Evolutionary conservation across 2,329 filamentous ascomycete genomes (phyloP).

Genomic region (Triangularia verruculosa): DNA sequence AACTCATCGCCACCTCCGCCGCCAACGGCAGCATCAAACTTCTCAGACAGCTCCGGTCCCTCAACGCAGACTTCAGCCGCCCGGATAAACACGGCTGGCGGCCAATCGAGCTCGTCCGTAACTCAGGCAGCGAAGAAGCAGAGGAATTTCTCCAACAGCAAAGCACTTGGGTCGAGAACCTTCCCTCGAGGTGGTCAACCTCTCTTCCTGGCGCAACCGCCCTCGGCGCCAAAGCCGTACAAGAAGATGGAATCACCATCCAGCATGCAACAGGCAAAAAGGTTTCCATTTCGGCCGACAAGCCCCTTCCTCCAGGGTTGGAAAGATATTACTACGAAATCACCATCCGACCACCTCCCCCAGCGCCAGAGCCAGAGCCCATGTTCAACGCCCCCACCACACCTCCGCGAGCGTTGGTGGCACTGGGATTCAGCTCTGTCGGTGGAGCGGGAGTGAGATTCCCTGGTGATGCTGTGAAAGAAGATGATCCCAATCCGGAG

Average conservation of each 20-base stretch:
- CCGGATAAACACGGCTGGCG: constrained; percentile 26
- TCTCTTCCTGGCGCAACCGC: constrained; percentile 9
- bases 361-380: neutral
- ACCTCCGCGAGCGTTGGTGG: constrained; percentile 8
- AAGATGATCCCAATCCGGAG: neutral
- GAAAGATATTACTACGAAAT: constrained; percentile 26
- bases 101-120: constrained; percentile 21
- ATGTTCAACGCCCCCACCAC: neutral
- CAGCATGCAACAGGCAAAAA: constrained; percentile 2
- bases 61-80: constrained; percentile 17
- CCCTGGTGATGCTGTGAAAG: constrained; percentile 16
- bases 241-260: constrained; percentile 1
- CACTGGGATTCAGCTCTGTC: constrained; percentile 23
- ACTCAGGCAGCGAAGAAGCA: constrained; percentile 10
- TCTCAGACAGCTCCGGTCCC: constrained; percentile 15
- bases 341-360: neutral
- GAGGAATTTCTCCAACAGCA: constrained; percentile 21
- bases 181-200: constrained; percentile 18
- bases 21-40: constrained; percentile 21
- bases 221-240: constrained; percentile 4
- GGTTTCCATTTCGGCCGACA: constrained; percentile 21
- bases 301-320: constrained; percentile 21
- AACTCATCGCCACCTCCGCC: constrained; percentile 21
- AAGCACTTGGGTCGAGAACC: constrained; percentile 14
- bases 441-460: constrained; percentile 21